Conservation (phyloP, 805 yeast genomes). For the Ogataea ramenticola region DNA sequence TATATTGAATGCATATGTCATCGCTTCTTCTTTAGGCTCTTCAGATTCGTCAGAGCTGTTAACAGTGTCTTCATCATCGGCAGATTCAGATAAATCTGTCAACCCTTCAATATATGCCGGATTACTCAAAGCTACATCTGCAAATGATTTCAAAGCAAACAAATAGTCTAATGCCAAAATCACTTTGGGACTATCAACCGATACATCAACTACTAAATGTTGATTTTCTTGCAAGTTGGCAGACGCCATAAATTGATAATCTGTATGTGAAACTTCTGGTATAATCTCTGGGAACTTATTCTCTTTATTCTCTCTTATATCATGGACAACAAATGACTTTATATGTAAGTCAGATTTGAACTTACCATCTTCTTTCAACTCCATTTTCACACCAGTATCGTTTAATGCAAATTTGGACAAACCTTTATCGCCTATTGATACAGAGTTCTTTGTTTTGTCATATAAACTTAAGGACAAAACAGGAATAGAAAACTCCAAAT, state of each 20-base stretch:
- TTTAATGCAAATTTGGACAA: slow-evolving; percentile 56
- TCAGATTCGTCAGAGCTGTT: slow-evolving; percentile 4
- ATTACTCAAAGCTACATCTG: slow-evolving; percentile 38
- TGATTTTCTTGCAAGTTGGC: slow-evolving; percentile 30
- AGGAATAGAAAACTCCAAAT: slow-evolving; percentile 53
- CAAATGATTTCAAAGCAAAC: slow-evolving; percentile 63
- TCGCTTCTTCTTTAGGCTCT: slow-evolving; percentile 1
- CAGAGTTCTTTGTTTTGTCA: slow-evolving; percentile 37
- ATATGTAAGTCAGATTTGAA: slow-evolving; percentile 56
- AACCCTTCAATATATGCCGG: slow-evolving; percentile 3
- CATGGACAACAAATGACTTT: slow-evolving; percentile 71
- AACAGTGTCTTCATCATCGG: not conserved
- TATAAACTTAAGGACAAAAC: slow-evolving; percentile 54
- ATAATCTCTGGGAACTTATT: slow-evolving; percentile 77
- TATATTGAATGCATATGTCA: slow-evolving; percentile 33
- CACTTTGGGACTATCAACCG: slow-evolving; percentile 73
- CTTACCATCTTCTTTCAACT: slow-evolving; percentile 46
- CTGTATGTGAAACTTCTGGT: slow-evolving; percentile 56
- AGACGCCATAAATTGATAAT: slow-evolving; percentile 64
- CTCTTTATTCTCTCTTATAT: slow-evolving; percentile 51
- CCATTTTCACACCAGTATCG: slow-evolving; percentile 44
- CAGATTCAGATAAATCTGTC: slow-evolving; percentile 3
- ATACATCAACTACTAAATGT: slow-evolving; percentile 33
- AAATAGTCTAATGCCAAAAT: slow-evolving; percentile 83
- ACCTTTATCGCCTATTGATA: slow-evolving; percentile 30